These are phyloP conservation scores for Cladosporium sp. DNA, from an alignment of 2,329 filamentous ascomycete species.

Conservation along the genomic window DNA sequence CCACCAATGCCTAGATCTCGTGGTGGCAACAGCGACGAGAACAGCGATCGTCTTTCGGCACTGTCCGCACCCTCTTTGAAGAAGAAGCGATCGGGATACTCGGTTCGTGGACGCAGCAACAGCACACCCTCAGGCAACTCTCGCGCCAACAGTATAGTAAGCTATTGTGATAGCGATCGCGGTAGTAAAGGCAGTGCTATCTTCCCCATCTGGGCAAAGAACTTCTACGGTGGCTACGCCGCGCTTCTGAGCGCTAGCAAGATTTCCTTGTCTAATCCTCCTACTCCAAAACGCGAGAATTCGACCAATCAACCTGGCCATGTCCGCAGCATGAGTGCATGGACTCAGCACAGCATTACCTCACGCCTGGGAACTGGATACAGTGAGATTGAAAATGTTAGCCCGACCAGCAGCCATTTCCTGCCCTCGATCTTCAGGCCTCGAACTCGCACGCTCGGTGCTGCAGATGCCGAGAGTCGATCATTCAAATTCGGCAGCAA, in stretches of 20 bases:
- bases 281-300: conserved; percentile 12
- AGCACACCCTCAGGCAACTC: conserved; percentile 28
- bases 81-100: conserved; percentile 32
- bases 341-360: conserved; percentile 30
- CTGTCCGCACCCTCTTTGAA: conserved; percentile 28
- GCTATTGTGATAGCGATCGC: conserved; percentile 27
- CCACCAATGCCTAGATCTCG: conserved; percentile 28
- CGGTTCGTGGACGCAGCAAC: conserved; percentile 28
- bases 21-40: conserved; percentile 22
- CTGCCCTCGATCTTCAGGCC: conserved; percentile 33
- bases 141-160: conserved; percentile 27
- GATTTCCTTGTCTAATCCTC: conserved; percentile 23
- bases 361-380: conserved; percentile 29
- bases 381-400: conserved; percentile 23
- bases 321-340: conserved; percentile 23
- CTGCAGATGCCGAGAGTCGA: conserved; percentile 18
- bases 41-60: conserved; percentile 32
- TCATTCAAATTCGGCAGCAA: conserved; percentile 19
- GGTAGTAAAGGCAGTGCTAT: conserved; percentile 26
- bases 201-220: conserved; percentile 35
- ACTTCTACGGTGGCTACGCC: conserved; percentile 30
- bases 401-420: conserved; percentile 31
- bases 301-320: conserved; percentile 13
- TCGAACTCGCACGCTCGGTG: conserved; percentile 24
- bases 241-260: conserved; percentile 26